These are phyloP conservation scores for Symbiodinium pilosum DNA, from an alignment of 73 alveolate genomes.

Conservation along the genomic window DNA sequence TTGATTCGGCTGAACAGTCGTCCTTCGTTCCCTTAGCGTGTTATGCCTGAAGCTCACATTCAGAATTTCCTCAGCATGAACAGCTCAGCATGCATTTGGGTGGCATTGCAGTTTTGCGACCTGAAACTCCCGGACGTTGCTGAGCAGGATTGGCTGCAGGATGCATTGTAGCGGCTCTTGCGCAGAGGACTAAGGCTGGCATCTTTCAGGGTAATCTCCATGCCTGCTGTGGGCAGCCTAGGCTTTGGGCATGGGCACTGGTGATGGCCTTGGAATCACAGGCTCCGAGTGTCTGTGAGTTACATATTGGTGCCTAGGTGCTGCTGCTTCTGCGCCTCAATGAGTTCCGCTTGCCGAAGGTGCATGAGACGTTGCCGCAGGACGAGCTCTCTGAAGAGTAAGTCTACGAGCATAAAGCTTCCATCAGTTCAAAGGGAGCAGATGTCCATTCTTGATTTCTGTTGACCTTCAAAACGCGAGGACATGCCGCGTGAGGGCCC, in stretches of 20 bases:
- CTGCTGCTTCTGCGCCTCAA: constrained; percentile 36
- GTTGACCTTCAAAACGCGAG: no score
- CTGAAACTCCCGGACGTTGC: neutral
- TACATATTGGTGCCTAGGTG: neutral
- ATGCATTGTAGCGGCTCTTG: constrained; percentile 41
- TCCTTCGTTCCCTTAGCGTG: no score
- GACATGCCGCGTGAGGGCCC: no score
- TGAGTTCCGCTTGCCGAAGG: constrained; percentile 8
- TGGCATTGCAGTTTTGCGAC: no score
- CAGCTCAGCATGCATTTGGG: neutral
- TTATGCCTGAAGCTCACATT: no score
- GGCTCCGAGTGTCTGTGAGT: neutral
- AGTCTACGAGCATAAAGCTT: no score
- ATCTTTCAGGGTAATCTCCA: neutral
- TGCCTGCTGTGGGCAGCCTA: neutral
- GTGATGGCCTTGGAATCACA: neutral
- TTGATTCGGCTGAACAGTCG: neutral
- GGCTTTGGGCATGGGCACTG: constrained; percentile 75
- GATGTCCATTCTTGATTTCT: no score
- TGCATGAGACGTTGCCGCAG: neutral
- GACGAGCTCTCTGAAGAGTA: neutral
- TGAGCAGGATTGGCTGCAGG: constrained; percentile 33
- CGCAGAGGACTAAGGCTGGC: neutral
- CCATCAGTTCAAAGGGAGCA: no score
- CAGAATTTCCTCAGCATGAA: no score